Conservation (phyloP, 192 early-diverging fungal species). For the Spizellomyces sp. region DNA sequence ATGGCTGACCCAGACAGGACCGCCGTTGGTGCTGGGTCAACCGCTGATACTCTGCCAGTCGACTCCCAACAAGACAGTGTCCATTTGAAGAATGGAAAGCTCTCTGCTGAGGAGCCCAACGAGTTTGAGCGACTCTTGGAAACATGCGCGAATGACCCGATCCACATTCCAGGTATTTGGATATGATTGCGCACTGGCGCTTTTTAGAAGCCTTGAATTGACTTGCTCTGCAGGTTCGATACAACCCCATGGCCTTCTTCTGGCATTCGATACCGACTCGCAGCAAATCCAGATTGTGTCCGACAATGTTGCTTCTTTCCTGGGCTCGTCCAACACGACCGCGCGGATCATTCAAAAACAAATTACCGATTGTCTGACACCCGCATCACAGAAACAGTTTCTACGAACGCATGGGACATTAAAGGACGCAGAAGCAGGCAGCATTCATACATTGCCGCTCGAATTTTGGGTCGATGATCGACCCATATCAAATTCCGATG, state of each 20-base stretch:
- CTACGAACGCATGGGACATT: neutral
- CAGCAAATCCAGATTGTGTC: neutral
- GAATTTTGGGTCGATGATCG: slow-evolving; percentile 1
- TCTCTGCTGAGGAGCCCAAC: too few relatives aligned
- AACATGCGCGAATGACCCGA: too few relatives aligned
- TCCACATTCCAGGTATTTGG: too few relatives aligned
- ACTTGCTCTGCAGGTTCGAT: neutral
- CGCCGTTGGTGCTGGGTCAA: too few relatives aligned
- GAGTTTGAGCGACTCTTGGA: too few relatives aligned
- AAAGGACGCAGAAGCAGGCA: neutral
- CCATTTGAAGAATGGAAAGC: too few relatives aligned
- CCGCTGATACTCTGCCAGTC: too few relatives aligned
- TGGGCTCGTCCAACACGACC: neutral
- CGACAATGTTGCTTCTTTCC: neutral
- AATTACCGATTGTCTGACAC: neutral
- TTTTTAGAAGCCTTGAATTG: too few relatives aligned
- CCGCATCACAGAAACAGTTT: neutral
- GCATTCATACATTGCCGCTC: neutral
- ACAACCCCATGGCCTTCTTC: neutral
- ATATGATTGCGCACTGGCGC: too few relatives aligned
- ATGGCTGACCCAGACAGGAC: too few relatives aligned
- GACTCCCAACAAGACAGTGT: too few relatives aligned
- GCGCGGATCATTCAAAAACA: neutral
- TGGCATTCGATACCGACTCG: neutral
- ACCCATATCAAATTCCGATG: neutral